Conservation (phyloP, 306 rosid genomes). For the Quercus glauca region DNA sequence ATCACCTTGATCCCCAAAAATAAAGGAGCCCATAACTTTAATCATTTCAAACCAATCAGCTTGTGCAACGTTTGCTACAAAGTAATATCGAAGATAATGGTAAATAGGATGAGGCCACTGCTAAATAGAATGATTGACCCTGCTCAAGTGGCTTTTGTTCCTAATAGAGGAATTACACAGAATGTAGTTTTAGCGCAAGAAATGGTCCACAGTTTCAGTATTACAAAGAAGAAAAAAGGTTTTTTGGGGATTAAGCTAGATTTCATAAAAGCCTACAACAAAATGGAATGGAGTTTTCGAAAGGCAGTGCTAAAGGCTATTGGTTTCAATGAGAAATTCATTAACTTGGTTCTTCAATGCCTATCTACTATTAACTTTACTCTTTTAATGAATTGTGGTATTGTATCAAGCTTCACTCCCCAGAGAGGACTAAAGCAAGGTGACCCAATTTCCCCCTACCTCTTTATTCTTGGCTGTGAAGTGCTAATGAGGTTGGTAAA, state of each 20-base stretch:
- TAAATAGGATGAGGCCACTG: too few relatives aligned
- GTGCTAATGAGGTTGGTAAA: not conserved
- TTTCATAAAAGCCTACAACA: not conserved
- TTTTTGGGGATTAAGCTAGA: not conserved
- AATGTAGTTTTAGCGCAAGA: not conserved
- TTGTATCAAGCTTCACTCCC: not conserved
- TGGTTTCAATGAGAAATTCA: not conserved
- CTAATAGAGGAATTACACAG: not conserved
- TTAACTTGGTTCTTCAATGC: not conserved
- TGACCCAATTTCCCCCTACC: not conserved
- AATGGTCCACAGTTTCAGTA: not conserved
- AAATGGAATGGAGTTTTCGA: not conserved
- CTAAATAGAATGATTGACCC: too few relatives aligned
- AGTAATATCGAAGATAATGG: too few relatives aligned
- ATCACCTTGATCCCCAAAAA: too few relatives aligned
- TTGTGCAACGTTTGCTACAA: too few relatives aligned
- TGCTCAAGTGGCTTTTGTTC: not conserved
- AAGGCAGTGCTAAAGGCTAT: not conserved
- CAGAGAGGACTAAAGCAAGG: not conserved
- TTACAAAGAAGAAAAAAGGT: not conserved
- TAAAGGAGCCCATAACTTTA: too few relatives aligned
- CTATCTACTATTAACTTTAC: too few relatives aligned
- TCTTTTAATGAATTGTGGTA: not conserved
- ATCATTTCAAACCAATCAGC: too few relatives aligned
- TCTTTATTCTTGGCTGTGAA: not conserved